phyloP scores from a whole-genome alignment of 2,329 filamentous ascomycete species.

The Phialocephala subalpina region DNA sequence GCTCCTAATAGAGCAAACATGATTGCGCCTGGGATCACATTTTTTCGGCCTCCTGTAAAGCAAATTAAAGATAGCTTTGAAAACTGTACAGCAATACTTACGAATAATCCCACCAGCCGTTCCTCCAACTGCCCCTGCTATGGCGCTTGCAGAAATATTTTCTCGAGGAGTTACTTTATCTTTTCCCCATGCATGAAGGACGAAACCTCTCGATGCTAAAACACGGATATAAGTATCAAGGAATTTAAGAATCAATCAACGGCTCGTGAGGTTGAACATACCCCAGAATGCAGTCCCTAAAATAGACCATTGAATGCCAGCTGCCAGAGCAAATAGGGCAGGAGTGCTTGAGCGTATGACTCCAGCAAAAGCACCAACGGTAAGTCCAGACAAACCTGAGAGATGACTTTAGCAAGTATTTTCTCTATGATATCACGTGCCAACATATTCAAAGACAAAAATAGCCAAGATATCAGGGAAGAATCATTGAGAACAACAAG shows the following conservation, averaged over 20 bases:
- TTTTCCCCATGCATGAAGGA: slow-evolving; percentile 55
- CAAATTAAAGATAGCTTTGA: slow-evolving; percentile 5
- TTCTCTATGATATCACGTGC: slow-evolving; percentile 26
- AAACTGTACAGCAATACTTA: slow-evolving; percentile 37
- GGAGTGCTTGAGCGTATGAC: slow-evolving; percentile 74
- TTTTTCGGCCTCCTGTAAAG: slow-evolving; percentile 61
- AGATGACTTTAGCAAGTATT: slow-evolving; percentile 22
- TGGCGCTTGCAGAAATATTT: slow-evolving; percentile 70
- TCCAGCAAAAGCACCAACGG: slow-evolving; percentile 74
- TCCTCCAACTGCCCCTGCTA: slow-evolving; percentile 77
- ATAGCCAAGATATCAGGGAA: not conserved
- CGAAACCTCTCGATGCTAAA: slow-evolving; percentile 57
- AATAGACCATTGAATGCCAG: slow-evolving; percentile 82
- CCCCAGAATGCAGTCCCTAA: slow-evolving; percentile 82
- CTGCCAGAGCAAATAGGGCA: slow-evolving; percentile 74
- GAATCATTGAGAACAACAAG: not conserved
- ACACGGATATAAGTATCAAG: slow-evolving; percentile 1
- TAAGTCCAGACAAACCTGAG: slow-evolving; percentile 65
- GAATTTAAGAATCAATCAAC: too few species aligned
- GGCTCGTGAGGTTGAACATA: slow-evolving; percentile 47
- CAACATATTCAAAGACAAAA: not conserved
- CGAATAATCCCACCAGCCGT: slow-evolving; percentile 66
- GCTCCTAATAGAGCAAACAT: slow-evolving; percentile 66
- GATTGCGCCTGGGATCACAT: slow-evolving; percentile 62
- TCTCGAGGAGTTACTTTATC: slow-evolving; percentile 59